A percentile compares a stretch with the other conserved stretches of the same genome.
Conservation (phyloP, 1,284 basidiomycete species). For the Ganoderma lingzhi region DNA sequence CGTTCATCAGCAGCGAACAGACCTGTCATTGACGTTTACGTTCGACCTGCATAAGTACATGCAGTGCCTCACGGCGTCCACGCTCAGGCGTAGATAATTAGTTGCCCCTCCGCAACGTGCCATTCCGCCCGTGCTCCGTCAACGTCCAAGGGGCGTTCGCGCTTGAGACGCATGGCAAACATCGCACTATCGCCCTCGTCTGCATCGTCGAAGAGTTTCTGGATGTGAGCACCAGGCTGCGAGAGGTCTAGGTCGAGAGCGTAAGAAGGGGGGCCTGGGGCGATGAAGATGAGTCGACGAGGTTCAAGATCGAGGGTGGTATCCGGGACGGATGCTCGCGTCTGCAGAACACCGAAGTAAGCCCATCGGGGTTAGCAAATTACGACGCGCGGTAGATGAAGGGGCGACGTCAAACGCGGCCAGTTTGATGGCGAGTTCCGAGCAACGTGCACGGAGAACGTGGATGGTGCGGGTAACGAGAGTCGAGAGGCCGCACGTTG, state of each 20-base stretch:
- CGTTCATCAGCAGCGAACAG: not conserved
- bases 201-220: constrained; percentile 12
- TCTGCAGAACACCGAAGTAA: constrained; percentile 44
- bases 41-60: not conserved
- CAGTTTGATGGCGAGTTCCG: not conserved
- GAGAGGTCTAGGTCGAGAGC: constrained; percentile 63
- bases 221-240: constrained; percentile 58
- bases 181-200: constrained; percentile 20
- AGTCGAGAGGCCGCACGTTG: not conserved
- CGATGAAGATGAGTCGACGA: constrained; percentile 57
- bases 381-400: not conserved
- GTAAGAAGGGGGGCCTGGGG: constrained; percentile 48
- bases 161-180: constrained; percentile 56
- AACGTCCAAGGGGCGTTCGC: constrained; percentile 63
- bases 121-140: constrained; percentile 70
- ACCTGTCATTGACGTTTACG: not conserved
- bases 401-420: not conserved
- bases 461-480: not conserved
- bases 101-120: constrained; percentile 57
- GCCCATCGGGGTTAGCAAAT: constrained; percentile 4
- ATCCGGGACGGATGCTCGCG: constrained; percentile 48
- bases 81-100: constrained; percentile 51
- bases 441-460: not conserved
- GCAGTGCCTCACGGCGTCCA: not conserved
- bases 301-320: constrained; percentile 69